phyloP scores from a whole-genome alignment of 495 filamentous ascomycete species.

The Hypoxylon trugodes region DNA sequence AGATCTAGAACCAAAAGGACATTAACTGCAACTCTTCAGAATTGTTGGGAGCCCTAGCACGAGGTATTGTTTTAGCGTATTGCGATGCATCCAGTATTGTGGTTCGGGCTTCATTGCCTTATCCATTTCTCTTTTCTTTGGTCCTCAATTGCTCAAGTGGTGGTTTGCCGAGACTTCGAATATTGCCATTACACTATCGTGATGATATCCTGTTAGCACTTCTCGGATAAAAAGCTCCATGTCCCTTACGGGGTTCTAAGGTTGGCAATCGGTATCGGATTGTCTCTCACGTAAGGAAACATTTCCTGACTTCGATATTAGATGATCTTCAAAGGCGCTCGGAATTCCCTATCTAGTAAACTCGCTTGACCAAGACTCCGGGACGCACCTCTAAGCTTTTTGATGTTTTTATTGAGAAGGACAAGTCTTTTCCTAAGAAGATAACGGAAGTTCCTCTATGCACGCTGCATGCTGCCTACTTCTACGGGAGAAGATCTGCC shows the following conservation, averaged over 20 bases:
- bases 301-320: constrained; percentile 12
- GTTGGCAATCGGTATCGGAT: no score
- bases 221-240: constrained; percentile 17
- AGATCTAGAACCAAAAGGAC: constrained; percentile 33
- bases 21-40: constrained; percentile 11
- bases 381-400: constrained; percentile 20
- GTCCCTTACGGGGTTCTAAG: no score
- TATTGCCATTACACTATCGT: constrained; percentile 8
- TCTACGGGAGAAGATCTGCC: constrained; percentile 41
- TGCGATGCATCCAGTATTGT: constrained; percentile 3
- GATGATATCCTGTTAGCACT: neutral
- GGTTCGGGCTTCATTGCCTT: constrained; percentile 9
- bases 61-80: constrained; percentile 4
- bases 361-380: constrained; percentile 31
- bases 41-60: constrained; percentile 30
- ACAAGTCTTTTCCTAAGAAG: constrained; percentile 32
- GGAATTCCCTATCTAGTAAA: constrained; percentile 33
- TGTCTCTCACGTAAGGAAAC: constrained; percentile 12
- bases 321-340: constrained; percentile 20
- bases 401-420: neutral
- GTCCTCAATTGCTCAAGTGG: neutral
- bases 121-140: neutral
- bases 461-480: constrained; percentile 28
- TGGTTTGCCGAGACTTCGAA: constrained; percentile 24
- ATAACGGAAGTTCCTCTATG: constrained; percentile 34